Conservation (phyloP, 768 basidiomycete species). For the Amanita brunnescens region DNA sequence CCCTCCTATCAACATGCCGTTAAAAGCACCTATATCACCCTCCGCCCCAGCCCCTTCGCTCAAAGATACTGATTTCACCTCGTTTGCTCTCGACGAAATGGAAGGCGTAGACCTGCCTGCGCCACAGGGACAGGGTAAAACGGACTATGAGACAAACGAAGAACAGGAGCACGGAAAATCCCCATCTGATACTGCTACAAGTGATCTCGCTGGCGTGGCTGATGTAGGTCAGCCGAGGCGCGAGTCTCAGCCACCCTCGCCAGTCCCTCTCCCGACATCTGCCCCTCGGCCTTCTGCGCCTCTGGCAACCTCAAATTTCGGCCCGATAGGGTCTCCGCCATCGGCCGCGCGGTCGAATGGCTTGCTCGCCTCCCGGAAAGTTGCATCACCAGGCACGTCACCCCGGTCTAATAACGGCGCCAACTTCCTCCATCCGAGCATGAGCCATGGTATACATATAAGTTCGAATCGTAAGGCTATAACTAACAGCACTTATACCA, state of each 20-base stretch:
- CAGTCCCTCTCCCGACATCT: conserved; percentile 46
- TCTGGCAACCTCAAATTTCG: conserved; percentile 48
- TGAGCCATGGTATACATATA: background rate
- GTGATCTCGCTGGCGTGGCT: conserved; percentile 5
- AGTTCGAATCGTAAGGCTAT: background rate
- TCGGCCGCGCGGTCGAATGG: conserved; percentile 21
- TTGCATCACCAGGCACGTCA: conserved; percentile 48
- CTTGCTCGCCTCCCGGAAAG: conserved; percentile 27
- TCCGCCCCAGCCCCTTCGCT: conserved; percentile 74
- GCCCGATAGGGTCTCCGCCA: conserved; percentile 82
- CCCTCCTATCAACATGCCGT: conserved; percentile 43
- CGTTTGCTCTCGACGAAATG: conserved; percentile 55
- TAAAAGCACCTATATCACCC: conserved; percentile 66
- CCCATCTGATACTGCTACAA: background rate
- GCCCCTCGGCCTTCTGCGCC: conserved; percentile 38
- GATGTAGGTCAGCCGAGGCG: conserved; percentile 4
- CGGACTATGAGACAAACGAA: conserved; percentile 2
- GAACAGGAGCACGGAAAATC: background rate
- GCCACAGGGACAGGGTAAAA: conserved; percentile 32
- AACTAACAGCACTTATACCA: conserved; percentile 10
- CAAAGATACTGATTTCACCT: conserved; percentile 66
- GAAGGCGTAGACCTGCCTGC: conserved; percentile 35
- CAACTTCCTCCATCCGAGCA: conserved; percentile 6
- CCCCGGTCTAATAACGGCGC: conserved; percentile 27
- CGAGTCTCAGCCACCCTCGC: conserved; percentile 25